These are phyloP conservation scores for Helicocarpus griseus DNA, from an alignment of 2,329 filamentous ascomycete species.

Conservation along the genomic window DNA sequence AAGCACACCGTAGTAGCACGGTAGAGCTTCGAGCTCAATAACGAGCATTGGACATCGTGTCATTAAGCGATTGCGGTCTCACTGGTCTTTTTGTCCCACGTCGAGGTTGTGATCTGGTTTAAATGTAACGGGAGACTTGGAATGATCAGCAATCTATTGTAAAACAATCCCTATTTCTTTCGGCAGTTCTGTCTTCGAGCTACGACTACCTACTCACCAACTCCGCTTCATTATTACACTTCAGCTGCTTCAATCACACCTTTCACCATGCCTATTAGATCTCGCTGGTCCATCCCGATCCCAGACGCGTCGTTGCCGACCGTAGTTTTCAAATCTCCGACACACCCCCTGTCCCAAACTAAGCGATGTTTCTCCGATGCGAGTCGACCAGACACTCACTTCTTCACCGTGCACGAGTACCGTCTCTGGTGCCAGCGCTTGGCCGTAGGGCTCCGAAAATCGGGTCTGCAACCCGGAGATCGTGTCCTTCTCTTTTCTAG, in stretches of 20 bases:
- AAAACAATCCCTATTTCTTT: not conserved
- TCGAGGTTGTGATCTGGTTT: too few relatives aligned
- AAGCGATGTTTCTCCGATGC: slow-evolving; percentile 52
- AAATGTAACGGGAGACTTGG: too few relatives aligned
- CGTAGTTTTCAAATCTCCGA: slow-evolving; percentile 43
- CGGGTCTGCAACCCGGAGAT: slow-evolving; percentile 58
- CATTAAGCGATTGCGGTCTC: too few relatives aligned
- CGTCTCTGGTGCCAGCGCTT: slow-evolving; percentile 64
- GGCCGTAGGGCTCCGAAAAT: slow-evolving; percentile 55
- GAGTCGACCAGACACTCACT: slow-evolving; percentile 55
- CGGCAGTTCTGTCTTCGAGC: too few relatives aligned
- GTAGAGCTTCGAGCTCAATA: too few relatives aligned
- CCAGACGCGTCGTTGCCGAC: slow-evolving; percentile 38
- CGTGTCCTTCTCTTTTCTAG: slow-evolving; percentile 64
- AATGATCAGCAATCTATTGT: too few relatives aligned
- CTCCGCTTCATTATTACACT: not conserved
- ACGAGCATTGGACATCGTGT: too few relatives aligned
- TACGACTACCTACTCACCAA: too few relatives aligned
- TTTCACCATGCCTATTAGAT: slow-evolving; percentile 43
- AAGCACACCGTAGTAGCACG: too few relatives aligned
- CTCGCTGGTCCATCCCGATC: slow-evolving; percentile 38
- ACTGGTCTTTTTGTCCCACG: too few relatives aligned
- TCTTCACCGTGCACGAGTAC: slow-evolving; percentile 54
- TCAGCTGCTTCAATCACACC: not conserved
- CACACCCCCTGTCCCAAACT: slow-evolving; percentile 35